Base-by-base conservation (phyloP, 257 asterid genomes). In the Jasminum sambac region DNA sequence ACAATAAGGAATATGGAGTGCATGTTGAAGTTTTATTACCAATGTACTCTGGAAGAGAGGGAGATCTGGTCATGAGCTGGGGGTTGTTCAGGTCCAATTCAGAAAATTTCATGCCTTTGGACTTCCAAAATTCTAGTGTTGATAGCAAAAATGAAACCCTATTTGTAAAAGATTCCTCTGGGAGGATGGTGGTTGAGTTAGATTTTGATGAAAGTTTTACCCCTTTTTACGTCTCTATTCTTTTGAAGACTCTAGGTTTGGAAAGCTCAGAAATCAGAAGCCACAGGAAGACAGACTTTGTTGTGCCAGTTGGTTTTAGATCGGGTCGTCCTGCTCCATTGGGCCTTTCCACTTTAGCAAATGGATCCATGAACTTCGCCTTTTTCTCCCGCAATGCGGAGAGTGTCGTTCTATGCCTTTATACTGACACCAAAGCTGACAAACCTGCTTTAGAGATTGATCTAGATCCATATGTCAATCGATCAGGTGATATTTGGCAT, bases 401-500 rank as follows among this genome's bases (percentile, higher is more conserved):
- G 74, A 68, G 89, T 80, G 96, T 95, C 23, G 86, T 79, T 74
- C 73, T 95, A 12, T 95, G 99, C 80, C 86, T 95, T 76, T 95
- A 86, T 80, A 76, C 83, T 34, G 90, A 86, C 66, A n/a, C 73
- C 55, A 55, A 30, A 55, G 70, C 58, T 40, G 89, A 82, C 36
- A 80, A 83, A 39, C 98, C 99, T 77, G 78, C 86, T 74, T 63
- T 91, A 78, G 97, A 95, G 87, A 88, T 95, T 81, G 96, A 95
- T 78, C 88, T 95, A 74, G 99, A 95, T 82, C 94, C 96, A 12
- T 88, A 89, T 67, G 83, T 89, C 66, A 91, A 95, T 67, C 92
- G 87, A 25, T 63, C 96, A 1, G 98, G 98, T 66, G 81, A 87
- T 77, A 79, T 95, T 72, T 95, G 99, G 98, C 99, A 95, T 83